These are phyloP conservation scores for Acorus gramineus DNA, from an alignment of 106 monocot genomes.

Conservation along the genomic window DNA sequence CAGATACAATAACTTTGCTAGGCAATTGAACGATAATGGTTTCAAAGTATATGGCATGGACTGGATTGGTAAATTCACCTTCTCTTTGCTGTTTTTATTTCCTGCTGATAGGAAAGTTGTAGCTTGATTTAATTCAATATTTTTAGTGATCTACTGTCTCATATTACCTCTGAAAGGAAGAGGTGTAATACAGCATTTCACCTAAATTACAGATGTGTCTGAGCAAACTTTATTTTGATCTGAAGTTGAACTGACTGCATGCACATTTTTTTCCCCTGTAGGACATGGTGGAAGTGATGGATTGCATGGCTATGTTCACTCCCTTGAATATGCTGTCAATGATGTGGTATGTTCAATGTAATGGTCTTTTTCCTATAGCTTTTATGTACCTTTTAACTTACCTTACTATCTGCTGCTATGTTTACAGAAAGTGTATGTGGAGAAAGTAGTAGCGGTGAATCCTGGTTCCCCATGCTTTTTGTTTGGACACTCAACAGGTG, in stretches of 20 bases:
- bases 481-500: slow-evolving; percentile 91
- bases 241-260: too few species aligned
- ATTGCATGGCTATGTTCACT: slow-evolving; percentile 91
- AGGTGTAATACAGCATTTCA: too few species aligned
- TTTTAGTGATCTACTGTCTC: too few species aligned
- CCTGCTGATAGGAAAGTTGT: too few species aligned
- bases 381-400: not conserved
- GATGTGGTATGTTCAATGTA: slow-evolving; percentile 49
- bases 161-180: too few species aligned
- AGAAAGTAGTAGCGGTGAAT: slow-evolving; percentile 50
- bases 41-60: slow-evolving; percentile 94
- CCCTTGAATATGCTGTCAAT: slow-evolving; percentile 79
- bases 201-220: too few species aligned
- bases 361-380: too few species aligned
- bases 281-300: slow-evolving; percentile 97
- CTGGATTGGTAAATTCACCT: slow-evolving; percentile 65
- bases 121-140: not conserved
- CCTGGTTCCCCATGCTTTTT: slow-evolving; percentile 74
- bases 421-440: slow-evolving; percentile 62
- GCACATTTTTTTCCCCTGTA: slow-evolving; percentile 8
- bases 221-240: too few species aligned
- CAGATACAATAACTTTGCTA: slow-evolving; percentile 73
- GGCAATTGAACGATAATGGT: slow-evolving; percentile 52
- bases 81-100: too few species aligned
- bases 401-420: not conserved